phyloP scores from a whole-genome alignment of 2,329 filamentous ascomycete species.

The Verticillium alfalfae region DNA sequence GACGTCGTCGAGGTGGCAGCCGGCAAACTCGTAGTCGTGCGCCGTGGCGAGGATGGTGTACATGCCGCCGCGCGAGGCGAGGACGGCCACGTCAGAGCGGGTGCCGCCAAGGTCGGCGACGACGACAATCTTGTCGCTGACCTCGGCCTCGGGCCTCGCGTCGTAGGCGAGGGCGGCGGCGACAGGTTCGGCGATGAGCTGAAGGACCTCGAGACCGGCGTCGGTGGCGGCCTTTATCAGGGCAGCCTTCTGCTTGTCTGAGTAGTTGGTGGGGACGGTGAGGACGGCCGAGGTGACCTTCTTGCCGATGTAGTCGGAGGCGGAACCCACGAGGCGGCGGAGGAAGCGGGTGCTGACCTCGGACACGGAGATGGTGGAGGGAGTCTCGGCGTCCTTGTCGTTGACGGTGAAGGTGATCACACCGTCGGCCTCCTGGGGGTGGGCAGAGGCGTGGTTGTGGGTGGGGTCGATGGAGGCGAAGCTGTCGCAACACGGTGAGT shows the following conservation, averaged over 20 bases:
- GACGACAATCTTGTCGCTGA: slow-evolving; percentile 82
- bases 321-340: slow-evolving; percentile 72
- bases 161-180: slow-evolving; percentile 88
- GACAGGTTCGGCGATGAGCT: slow-evolving; percentile 88
- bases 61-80: slow-evolving; percentile 89
- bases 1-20: slow-evolving; percentile 79
- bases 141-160: slow-evolving; percentile 67
- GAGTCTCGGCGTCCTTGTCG: slow-evolving; percentile 62
- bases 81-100: slow-evolving; percentile 82
- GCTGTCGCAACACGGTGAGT: slow-evolving; percentile 26
- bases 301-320: slow-evolving; percentile 89
- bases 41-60: slow-evolving; percentile 91
- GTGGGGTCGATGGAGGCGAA: slow-evolving; percentile 97
- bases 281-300: slow-evolving; percentile 92
- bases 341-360: slow-evolving; percentile 84
- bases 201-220: slow-evolving; percentile 82
- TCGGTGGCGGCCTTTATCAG: slow-evolving; percentile 71
- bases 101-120: slow-evolving; percentile 92
- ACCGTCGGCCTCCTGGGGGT: slow-evolving; percentile 70
- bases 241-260: slow-evolving; percentile 78
- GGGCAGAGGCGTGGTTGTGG: slow-evolving; percentile 87
- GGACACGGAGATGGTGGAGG: slow-evolving; percentile 67
- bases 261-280: slow-evolving; percentile 90
- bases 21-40: slow-evolving; percentile 93
- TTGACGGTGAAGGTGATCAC: slow-evolving; percentile 77